Percentiles rank a stretch among this genome's conserved stretches.
Evolutionary conservation across 805 yeast species (phyloP).

Genomic region (Candida sithepensis): DNA sequence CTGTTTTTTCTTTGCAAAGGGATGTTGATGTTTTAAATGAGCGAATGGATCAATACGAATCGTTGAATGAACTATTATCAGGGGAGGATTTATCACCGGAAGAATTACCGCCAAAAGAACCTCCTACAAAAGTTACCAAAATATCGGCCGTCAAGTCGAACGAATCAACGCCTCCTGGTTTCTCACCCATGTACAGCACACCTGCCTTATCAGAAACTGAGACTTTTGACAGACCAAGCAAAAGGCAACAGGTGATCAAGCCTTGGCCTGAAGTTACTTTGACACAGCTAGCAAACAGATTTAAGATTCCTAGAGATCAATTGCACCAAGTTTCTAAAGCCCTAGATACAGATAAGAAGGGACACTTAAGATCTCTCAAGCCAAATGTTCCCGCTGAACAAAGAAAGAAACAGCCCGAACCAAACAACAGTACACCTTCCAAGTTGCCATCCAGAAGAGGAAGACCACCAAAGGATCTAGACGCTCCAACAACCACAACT

Average conservation of each 20-base stretch:
- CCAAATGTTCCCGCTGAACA: conserved; percentile 7
- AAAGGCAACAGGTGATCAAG: conserved; percentile 19
- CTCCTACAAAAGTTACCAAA: conserved; percentile 16
- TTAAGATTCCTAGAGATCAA: conserved; percentile 24
- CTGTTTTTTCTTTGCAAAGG: conserved; percentile 16
- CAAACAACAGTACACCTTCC: background rate
- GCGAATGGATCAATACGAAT: conserved; percentile 18
- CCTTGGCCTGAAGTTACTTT: conserved; percentile 30
- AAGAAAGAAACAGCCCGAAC: background rate
- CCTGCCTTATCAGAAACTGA: conserved; percentile 24
- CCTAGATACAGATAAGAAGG: conserved; percentile 10
- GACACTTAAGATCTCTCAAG: conserved; percentile 16
- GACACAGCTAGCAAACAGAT: conserved; percentile 26
- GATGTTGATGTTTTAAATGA: conserved; percentile 17
- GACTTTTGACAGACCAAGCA: conserved; percentile 15
- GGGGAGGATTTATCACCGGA: conserved; percentile 16
- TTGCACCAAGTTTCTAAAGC: conserved; percentile 12
- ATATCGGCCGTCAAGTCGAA: conserved; percentile 9
- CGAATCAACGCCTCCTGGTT: conserved; percentile 18
- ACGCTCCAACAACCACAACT: background rate
- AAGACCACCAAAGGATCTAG: background rate
- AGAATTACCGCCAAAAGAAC: background rate
- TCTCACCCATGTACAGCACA: conserved; percentile 23
- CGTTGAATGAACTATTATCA: conserved; percentile 14
- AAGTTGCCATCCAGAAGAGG: background rate